Evolutionary conservation across 164 flowering plant species (phyloP).

Genomic region (Macadamia tetraphylla): DNA sequence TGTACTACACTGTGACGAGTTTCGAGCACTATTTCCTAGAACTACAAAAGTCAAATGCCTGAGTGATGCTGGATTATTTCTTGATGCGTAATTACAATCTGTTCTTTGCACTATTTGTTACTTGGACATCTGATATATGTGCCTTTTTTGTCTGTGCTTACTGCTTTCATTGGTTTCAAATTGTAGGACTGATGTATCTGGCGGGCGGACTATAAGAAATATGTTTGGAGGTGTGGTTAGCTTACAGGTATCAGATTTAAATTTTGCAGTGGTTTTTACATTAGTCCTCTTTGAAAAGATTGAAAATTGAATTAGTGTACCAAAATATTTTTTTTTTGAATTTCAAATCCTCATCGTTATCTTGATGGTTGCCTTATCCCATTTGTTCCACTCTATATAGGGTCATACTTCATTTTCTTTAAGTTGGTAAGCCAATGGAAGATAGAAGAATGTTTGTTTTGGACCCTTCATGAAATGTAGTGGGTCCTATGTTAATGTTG

Average conservation of each 20-base stretch:
- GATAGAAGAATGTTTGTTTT: too few relatives aligned
- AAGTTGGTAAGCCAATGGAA: too few relatives aligned
- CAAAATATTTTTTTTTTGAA: too few relatives aligned
- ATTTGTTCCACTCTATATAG: too few relatives aligned
- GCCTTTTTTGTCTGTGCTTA: background rate
- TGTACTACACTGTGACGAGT: slow-evolving; percentile 87
- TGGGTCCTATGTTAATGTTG: too few relatives aligned
- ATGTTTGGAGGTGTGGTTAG: slow-evolving; percentile 65
- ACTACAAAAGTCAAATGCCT: slow-evolving; percentile 83
- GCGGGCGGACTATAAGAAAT: slow-evolving; percentile 58
- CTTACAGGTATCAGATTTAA: slow-evolving; percentile 48
- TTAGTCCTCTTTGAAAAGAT: background rate
- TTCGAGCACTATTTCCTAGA: slow-evolving; percentile 47
- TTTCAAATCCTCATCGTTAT: background rate
- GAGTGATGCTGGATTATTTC: slow-evolving; percentile 88
- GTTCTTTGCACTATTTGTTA: too few relatives aligned
- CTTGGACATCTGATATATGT: too few relatives aligned
- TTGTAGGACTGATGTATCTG: slow-evolving; percentile 62
- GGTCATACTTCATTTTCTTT: too few relatives aligned
- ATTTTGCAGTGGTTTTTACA: background rate
- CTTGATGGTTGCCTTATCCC: too few relatives aligned
- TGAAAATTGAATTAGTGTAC: too few relatives aligned
- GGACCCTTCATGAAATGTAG: too few relatives aligned
- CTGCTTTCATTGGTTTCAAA: slow-evolving; percentile 3
- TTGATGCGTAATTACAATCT: slow-evolving; percentile 58